Base-by-base conservation (phyloP, 192 early-diverging fungal genomes). In the Glomus cerebriforme region DNA sequence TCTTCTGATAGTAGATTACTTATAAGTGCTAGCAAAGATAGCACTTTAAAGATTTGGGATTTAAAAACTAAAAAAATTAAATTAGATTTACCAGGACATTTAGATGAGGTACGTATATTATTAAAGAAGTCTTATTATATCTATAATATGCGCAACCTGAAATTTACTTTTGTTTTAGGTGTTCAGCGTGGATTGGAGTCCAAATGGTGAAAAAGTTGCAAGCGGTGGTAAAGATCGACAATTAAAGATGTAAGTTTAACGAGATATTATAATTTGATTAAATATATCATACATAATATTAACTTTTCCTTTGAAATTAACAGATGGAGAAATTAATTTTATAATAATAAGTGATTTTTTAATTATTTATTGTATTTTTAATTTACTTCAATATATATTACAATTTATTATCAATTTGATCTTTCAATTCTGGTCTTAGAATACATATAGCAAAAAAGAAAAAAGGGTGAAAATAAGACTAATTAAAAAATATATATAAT, bases 111-210 rank as follows among this genome's bases (percentile, higher is more conserved):
- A 45, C n/a, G 66, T 77, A 43, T 39, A 3, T 7, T 63, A 63
- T 63, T 35, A 22, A 39, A 32, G 13, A 2, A 5, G 22, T 8
- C 15, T 22, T 68, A n/a, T 35, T 68, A 39, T 22, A 22, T 31
- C n/a, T n/a, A n/a, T 39, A n/a, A 66, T 10, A 27, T n/a, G 27
- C 29, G 13, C 17, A 65, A 19, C n/a, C 31, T 37, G 7, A 43
- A 17, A 79, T 35, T 15, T 68, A 17, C n/a, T 69, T 76, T n/a
- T 47, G 15, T 35, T 2, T 58, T 34, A 84, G 83, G 95, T 99
- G 22, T 99, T 91, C 83, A 88, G 93, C 27, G 95, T 97, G 7
- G 97, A 99, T 83, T 99, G 97, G 97, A 92, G 91, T 75, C 97
- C 97, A 6, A 87, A 89, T 32, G 97, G 96, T 37, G 95, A 97